A percentile compares a stretch with the other conserved stretches of the same genome.
These are phyloP conservation scores for Talaromyces albobiverticillius DNA, from an alignment of 2,329 filamentous ascomycete species.

Conservation along the genomic window DNA sequence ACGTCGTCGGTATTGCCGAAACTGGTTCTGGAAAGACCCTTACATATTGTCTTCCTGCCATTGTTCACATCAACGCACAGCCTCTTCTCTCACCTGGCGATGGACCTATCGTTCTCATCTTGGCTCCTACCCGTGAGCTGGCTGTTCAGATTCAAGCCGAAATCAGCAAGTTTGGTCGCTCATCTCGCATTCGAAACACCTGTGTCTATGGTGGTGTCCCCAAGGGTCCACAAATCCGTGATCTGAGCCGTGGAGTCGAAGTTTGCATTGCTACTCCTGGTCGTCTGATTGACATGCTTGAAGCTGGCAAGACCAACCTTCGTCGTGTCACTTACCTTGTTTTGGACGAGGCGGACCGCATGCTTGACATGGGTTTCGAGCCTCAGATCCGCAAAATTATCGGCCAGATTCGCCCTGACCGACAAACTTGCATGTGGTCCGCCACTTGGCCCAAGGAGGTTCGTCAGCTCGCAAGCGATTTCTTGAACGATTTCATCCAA, in stretches of 20 bases:
- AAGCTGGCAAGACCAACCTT: slow-evolving; percentile 96
- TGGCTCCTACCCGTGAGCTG: slow-evolving; percentile 94
- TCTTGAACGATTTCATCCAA: slow-evolving; percentile 94
- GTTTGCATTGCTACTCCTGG: slow-evolving; percentile 98
- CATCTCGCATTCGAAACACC: slow-evolving; percentile 95
- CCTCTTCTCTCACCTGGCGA: slow-evolving; percentile 92
- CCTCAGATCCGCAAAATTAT: slow-evolving; percentile 99
- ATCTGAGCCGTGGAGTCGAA: slow-evolving; percentile 91
- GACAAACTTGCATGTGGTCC: slow-evolving; percentile 99
- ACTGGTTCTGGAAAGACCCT: slow-evolving; percentile 99
- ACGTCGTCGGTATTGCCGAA: slow-evolving; percentile 98
- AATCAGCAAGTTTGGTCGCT: slow-evolving; percentile 98
- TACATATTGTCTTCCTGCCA: slow-evolving; percentile 95
- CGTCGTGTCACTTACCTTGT: slow-evolving; percentile 97
- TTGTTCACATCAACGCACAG: slow-evolving; percentile 99
- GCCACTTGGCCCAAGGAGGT: slow-evolving; percentile 99
- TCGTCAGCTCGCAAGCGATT: slow-evolving; percentile 83
- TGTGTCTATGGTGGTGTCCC: slow-evolving; percentile 99
- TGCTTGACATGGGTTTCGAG: slow-evolving; percentile 99
- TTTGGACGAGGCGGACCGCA: slow-evolving; percentile 97
- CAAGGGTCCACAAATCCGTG: slow-evolving; percentile 94
- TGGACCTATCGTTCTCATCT: slow-evolving; percentile 91
- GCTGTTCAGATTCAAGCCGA: slow-evolving; percentile 98
- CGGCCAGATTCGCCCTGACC: slow-evolving; percentile 92
- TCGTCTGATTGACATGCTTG: slow-evolving; percentile 97